Percentiles rank a stretch among this genome's conserved stretches.
Evolutionary conservation across 2,329 filamentous ascomycete genomes (phyloP).

Genomic region (Macroventuria anomochaeta): DNA sequence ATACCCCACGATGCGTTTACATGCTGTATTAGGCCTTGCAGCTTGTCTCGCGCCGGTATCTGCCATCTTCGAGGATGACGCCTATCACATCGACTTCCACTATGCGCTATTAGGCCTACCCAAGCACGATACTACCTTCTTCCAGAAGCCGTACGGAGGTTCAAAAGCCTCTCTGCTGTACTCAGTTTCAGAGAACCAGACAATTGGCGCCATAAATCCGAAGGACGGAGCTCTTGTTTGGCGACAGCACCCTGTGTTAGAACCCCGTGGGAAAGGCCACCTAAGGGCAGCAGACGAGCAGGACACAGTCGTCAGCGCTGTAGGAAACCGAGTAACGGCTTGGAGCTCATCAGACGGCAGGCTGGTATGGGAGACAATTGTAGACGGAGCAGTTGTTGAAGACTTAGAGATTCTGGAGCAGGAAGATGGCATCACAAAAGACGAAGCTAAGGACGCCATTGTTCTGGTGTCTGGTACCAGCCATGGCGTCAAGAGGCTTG

Average conservation of each 20-base stretch:
- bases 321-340: conserved; percentile 72
- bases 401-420: conserved; percentile 81
- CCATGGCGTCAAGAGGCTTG: conserved; percentile 71
- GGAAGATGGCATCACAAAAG: conserved; percentile 60
- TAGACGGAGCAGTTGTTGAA: conserved; percentile 62
- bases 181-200: conserved; percentile 81
- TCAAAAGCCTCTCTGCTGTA: conserved; percentile 91
- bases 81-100: conserved; percentile 91
- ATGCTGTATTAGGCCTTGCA: conserved; percentile 45
- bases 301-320: conserved; percentile 75
- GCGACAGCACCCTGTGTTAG: conserved; percentile 74
- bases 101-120: conserved; percentile 86
- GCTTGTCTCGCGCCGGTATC: conserved; percentile 58
- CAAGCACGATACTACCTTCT: conserved; percentile 85
- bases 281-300: conserved; percentile 80
- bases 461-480: conserved; percentile 67
- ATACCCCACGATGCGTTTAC: conserved; percentile 45
- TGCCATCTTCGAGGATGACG: conserved; percentile 88
- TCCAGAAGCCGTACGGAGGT: conserved; percentile 81
- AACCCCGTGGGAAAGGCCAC: conserved; percentile 47
- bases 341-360: conserved; percentile 87
- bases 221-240: conserved; percentile 84
- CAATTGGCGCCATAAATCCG: conserved; percentile 89
- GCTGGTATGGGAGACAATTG: conserved; percentile 73
- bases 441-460: conserved; percentile 70